Conservation (phyloP, 2,329 filamentous ascomycete genomes). For the Penicillium fuscoglaucum region DNA sequence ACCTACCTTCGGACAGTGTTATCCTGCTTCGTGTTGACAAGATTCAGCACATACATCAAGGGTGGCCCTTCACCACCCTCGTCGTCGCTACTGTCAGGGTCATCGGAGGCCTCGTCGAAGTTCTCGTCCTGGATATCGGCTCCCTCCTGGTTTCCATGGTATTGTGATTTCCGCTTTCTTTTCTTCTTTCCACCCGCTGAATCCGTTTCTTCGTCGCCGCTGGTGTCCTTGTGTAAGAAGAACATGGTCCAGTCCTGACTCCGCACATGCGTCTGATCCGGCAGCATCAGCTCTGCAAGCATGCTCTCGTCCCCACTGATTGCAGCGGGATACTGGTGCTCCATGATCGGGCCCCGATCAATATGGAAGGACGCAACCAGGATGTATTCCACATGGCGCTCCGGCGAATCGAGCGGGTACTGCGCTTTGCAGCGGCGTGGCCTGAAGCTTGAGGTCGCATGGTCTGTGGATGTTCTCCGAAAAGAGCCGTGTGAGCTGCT, state of each 20-base stretch:
- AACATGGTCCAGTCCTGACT: conserved; percentile 99
- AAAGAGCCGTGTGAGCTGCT: conserved; percentile 47
- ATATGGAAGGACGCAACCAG: conserved; percentile 97
- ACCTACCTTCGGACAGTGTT: conserved; percentile 73
- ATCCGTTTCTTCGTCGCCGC: conserved; percentile 74
- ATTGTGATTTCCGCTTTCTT: conserved; percentile 49
- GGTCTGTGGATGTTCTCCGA: conserved; percentile 38
- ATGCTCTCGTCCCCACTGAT: conserved; percentile 98
- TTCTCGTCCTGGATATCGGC: conserved; percentile 52
- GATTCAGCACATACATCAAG: conserved; percentile 91
- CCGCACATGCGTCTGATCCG: conserved; percentile 90
- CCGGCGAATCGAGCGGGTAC: conserved; percentile 69
- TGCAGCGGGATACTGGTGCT: conserved; percentile 91
- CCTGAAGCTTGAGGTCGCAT: conserved; percentile 49
- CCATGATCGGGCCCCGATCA: conserved; percentile 94
- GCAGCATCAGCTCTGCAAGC: conserved; percentile 97
- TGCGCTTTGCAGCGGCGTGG: conserved; percentile 67
- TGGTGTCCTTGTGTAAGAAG: conserved; percentile 94
- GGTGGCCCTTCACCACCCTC: conserved; percentile 79
- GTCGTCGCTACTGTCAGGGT: conserved; percentile 57
- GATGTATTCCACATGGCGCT: conserved; percentile 99
- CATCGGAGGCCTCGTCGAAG: conserved; percentile 45
- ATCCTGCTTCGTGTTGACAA: conserved; percentile 98
- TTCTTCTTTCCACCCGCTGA: conserved; percentile 48
- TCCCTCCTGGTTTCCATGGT: conserved; percentile 46